Conservation (phyloP, 169 alveolate genomes). For the Plasmodium vivax region DNA sequence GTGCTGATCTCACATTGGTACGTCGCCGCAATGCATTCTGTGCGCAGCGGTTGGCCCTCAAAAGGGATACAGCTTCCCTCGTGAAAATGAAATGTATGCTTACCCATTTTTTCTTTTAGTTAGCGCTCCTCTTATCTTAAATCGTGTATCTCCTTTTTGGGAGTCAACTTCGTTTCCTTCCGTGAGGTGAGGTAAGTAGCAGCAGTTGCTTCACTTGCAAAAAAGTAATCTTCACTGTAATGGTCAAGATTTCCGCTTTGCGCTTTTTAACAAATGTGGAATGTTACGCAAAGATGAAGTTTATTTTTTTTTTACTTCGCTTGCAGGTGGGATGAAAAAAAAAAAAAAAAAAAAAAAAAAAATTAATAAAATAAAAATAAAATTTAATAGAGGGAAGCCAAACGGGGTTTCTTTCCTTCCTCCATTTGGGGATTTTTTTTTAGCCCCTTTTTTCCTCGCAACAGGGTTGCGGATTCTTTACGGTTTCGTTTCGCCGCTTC, state of each 20-base stretch:
- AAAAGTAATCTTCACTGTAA: background rate
- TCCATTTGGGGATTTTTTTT: background rate
- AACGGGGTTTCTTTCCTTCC: background rate
- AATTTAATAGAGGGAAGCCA: background rate
- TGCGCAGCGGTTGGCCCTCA: background rate
- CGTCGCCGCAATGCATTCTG: background rate
- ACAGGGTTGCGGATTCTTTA: background rate
- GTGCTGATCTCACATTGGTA: background rate
- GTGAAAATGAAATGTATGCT: background rate
- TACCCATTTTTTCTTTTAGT: constrained; percentile 32
- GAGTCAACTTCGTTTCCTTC: background rate
- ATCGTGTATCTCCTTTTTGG: background rate
- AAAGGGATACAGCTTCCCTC: background rate
- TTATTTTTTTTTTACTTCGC: background rate
- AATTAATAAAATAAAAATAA: background rate
- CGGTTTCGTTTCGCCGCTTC: background rate
- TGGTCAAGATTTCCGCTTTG: background rate
- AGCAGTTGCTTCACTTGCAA: background rate
- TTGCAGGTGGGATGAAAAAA: background rate
- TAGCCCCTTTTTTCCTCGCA: background rate
- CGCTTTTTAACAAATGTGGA: background rate
- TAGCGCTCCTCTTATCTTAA: background rate
- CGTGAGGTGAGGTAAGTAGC: background rate
- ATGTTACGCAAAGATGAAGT: background rate
- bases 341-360: background rate